These are phyloP conservation scores for Arabidopsis thaliana DNA, from an alignment of 345 rosid species.

Conservation along the genomic window DNA sequence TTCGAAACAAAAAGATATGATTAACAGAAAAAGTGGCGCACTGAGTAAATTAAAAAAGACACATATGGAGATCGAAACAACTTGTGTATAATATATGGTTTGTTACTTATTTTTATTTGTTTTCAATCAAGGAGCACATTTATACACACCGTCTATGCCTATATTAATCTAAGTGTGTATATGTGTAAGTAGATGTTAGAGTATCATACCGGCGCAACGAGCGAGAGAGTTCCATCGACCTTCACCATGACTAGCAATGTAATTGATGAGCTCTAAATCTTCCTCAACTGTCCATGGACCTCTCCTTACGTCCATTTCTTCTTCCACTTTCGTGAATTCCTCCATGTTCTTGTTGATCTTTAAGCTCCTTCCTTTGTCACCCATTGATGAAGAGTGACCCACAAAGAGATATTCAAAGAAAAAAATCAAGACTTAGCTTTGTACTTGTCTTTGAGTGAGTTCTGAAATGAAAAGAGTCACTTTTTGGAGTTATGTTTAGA, in stretches of 20 bases:
- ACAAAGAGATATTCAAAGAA: slow-evolving; percentile 17
- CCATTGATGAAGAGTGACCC: slow-evolving; percentile 26
- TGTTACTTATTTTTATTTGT: not conserved
- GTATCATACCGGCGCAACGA: slow-evolving; percentile 63
- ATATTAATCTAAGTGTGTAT: not conserved
- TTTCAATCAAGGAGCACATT: slow-evolving; percentile 4
- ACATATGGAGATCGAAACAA: slow-evolving; percentile 19
- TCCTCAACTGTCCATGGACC: slow-evolving; percentile 94
- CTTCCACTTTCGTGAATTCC: slow-evolving; percentile 41
- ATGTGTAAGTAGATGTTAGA: slow-evolving; percentile 7
- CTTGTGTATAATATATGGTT: not conserved
- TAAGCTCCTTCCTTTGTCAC: slow-evolving; percentile 23
- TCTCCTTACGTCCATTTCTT: slow-evolving; percentile 56
- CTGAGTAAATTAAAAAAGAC: not conserved
- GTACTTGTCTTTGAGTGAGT: not conserved
- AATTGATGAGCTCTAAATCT: slow-evolving; percentile 72
- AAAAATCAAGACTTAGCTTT: not conserved
- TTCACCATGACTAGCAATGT: slow-evolving; percentile 75
- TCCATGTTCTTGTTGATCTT: slow-evolving; percentile 25
- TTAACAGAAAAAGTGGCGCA: not conserved
- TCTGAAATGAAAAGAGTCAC: not conserved
- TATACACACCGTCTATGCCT: not conserved
- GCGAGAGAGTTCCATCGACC: slow-evolving; percentile 90
- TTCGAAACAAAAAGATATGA: not conserved
- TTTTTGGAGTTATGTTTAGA: slow-evolving; percentile 37